Percentiles rank a stretch among this genome's conserved stretches.
phyloP scores from a whole-genome alignment of 208 protist genomes.

The Trypanosoma grayi region DNA sequence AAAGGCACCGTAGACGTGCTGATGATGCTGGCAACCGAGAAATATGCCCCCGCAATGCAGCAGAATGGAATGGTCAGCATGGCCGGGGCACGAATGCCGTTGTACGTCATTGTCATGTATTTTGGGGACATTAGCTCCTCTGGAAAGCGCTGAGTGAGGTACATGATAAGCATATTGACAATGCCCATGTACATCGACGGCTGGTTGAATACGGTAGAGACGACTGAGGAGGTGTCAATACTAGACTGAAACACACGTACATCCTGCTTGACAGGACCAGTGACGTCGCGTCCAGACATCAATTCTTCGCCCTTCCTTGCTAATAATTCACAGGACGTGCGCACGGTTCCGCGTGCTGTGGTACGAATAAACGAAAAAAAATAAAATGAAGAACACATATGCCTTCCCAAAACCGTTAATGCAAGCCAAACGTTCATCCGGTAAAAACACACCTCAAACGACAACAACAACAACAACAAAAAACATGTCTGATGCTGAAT shows the following conservation, averaged over 20 bases:
- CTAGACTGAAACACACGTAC: slow-evolving; percentile 78
- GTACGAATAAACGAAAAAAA: slow-evolving; percentile 2
- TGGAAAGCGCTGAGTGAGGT: slow-evolving; percentile 73
- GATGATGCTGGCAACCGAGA: slow-evolving; percentile 71
- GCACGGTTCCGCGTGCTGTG: too few species aligned
- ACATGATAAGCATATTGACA: slow-evolving; percentile 72
- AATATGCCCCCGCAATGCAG: slow-evolving; percentile 64
- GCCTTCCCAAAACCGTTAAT: too few species aligned
- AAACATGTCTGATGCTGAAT: too few species aligned
- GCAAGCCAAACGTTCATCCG: too few species aligned
- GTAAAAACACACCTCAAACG: too few species aligned
- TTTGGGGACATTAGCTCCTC: slow-evolving; percentile 76
- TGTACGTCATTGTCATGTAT: slow-evolving; percentile 78
- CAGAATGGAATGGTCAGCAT: slow-evolving; percentile 82
- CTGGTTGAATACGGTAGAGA: slow-evolving; percentile 71
- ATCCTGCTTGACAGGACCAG: slow-evolving; percentile 38
- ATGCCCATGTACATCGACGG: slow-evolving; percentile 81
- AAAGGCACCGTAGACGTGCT: slow-evolving; percentile 50
- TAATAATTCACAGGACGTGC: too few species aligned
- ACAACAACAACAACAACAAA: too few species aligned
- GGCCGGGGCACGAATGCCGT: slow-evolving; percentile 62
- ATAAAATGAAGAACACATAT: neutral
- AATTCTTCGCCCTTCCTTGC: neutral
- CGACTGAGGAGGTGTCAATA: slow-evolving; percentile 67
- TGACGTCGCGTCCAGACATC: slow-evolving; percentile 5